Evolutionary conservation across 2,329 filamentous ascomycete genomes (phyloP).

Genomic region (Hyphodiscus sp.): DNA sequence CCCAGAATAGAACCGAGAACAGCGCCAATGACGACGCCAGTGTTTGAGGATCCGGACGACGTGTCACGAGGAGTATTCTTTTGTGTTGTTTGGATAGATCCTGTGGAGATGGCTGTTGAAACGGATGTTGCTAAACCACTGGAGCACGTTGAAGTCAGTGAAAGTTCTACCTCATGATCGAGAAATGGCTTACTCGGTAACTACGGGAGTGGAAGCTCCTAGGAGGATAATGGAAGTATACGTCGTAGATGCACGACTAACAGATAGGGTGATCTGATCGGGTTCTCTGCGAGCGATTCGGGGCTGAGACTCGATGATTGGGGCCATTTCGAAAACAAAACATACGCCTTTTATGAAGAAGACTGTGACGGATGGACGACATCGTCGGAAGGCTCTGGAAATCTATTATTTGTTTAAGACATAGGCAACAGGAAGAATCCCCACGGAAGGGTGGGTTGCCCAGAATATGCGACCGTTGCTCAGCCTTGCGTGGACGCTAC

Average conservation of each 20-base stretch:
- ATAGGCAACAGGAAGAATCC: background rate
- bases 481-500: constrained; percentile 1
- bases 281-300: constrained; percentile 6
- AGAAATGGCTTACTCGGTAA: background rate
- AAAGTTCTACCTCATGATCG: background rate
- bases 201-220: background rate
- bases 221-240: constrained; percentile 9
- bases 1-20: constrained; percentile 28
- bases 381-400: background rate
- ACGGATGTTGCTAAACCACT: background rate
- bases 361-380: background rate
- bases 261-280: constrained; percentile 7
- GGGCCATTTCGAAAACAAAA: background rate
- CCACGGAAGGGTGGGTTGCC: background rate
- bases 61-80: background rate
- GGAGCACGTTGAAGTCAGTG: background rate
- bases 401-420: background rate
- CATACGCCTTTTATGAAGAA: background rate
- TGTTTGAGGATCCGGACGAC: background rate
- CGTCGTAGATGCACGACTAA: constrained; percentile 6
- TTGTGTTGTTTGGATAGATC: background rate
- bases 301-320: background rate
- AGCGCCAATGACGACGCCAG: constrained; percentile 6
- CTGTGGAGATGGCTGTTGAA: background rate
- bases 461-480: background rate